Base-by-base conservation (phyloP, 257 asterid genomes). In the Echites panduratus region DNA sequence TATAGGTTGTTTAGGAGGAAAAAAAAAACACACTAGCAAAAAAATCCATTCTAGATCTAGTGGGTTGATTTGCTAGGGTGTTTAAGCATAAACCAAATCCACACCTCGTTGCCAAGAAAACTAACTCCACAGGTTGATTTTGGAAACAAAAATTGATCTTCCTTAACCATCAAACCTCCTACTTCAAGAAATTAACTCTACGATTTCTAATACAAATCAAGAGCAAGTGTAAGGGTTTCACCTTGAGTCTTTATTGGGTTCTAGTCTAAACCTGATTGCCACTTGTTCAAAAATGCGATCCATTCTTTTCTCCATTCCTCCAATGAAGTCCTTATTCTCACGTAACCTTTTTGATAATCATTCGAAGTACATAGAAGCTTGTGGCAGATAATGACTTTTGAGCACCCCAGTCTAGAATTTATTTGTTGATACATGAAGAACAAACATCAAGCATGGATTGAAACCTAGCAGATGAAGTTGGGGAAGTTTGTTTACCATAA, bases 381-480 rank as follows among this genome's bases (percentile, higher is more conserved):
- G 90, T 6, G 99, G 99, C 49, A 87, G 90, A 81, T 94, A 94
- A 83, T 94, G 91, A 14, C 72, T 85, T 76, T 85, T 82, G 58
- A 89, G 56, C 56, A 94, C 77, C 69, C 98, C 99, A 53, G 95
- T 89, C 99, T 98, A 94, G 45, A 89, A 90, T 87, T 94, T 94
- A 78, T 94, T 94, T 11, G 99, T 98, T 91, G 87, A 78, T 47
- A 62, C 66, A 79, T 26, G 70, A 32, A 64, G 22, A 35, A 49
- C 57, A 73, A 52, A 12, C 66, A 67, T 12, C 35, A 75, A 41
- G 35, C 48, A 66, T 24, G 20, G 5, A 26, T 64, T 32, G 71
- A 67, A 59, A 45, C 20, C 0, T 47, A n/a, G 40, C 35, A 17
- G 27, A 24, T 66, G 5, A 8, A 29, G 62, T 54, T 35, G 52